Conservation (phyloP, 371 early-diverging fungal species). For the Lichtheimia corymbifera region DNA sequence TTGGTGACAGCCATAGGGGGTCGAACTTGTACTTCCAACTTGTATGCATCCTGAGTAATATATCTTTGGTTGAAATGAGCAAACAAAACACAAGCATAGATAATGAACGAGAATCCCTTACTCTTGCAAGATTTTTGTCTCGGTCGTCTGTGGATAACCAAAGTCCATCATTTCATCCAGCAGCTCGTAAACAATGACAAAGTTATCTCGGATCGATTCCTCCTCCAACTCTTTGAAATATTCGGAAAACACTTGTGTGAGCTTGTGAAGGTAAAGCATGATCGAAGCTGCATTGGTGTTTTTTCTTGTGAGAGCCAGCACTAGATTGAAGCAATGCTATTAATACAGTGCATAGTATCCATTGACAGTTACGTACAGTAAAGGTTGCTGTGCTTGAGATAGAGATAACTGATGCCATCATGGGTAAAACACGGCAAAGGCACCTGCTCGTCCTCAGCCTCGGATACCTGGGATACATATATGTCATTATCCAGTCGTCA, state of each 20-base stretch:
- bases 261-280: constrained; percentile 91
- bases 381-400: constrained; percentile 93
- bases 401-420: constrained; percentile 93
- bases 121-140: constrained; percentile 96
- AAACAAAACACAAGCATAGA: background rate
- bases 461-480: constrained; percentile 47
- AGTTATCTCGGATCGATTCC: constrained; percentile 94
- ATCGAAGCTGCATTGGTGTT: constrained; percentile 97
- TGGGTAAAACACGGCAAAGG: constrained; percentile 90
- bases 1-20: constrained; percentile 98
- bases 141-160: constrained; percentile 98
- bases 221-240: constrained; percentile 99
- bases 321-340: constrained; percentile 38
- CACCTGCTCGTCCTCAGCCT: constrained; percentile 92
- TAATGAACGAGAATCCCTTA: constrained; percentile 23
- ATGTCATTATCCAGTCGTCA: background rate
- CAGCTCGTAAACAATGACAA: constrained; percentile 93
- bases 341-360: background rate
- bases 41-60: constrained; percentile 97
- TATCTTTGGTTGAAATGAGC: constrained; percentile 54
- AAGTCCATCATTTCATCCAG: constrained; percentile 99
- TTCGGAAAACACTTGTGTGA: constrained; percentile 92
- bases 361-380: constrained; percentile 73
- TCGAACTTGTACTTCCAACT: constrained; percentile 85
- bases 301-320: constrained; percentile 93